Evolutionary conservation across 352 stramenopile genomes (phyloP), one percentile per base, ranked within the genome.

Genomic region (Phytophthora pluvialis): DNA sequence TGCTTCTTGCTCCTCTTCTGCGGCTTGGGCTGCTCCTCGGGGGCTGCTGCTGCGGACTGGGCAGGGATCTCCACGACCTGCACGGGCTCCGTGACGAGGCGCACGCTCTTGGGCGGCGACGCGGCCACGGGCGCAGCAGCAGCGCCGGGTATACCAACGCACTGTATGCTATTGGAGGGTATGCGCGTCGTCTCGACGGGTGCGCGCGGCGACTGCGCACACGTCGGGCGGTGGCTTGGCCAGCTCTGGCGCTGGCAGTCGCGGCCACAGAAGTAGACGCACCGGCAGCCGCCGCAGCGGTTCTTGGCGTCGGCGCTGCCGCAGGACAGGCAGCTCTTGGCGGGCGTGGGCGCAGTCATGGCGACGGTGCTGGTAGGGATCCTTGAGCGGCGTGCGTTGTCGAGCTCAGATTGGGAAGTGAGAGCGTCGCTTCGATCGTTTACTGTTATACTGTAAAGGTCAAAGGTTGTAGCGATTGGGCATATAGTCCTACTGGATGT

Each of bases 201-300:
- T 21, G 28, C 7, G 15, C 35, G 51, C 43, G 50, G 39, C 16
- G 46, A 36, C 9, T 57, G 31, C n/a, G 72, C 49, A 58, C 81
- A 90, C 12, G 69, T 42, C 18, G 73, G 60, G 11, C 84, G 83
- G 62, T 95, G 85, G 40, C 62, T 64, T 12, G 57, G 46, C 87
- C 87, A 94, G 16, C 75, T 80, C 36, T 70, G 68, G 54, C 76
- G 80, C 60, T 95, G 87, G 63, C 87, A 95, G 33, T 88, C 76
- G 49, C 81, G 83, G 57, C 82, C 78, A 68, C 85, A 94, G 60
- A 95, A 95, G 72, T 82, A 90, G 25, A 91, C 87, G 57, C 54
- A 40, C 7, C 75, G 75, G 44, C 87, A 95, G 48, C 80, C 80
- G 38, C 87, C 87, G 63, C 85, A 93, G 69, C 86, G 81, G 66